Percentiles rank a stretch among this genome's conserved stretches.
Evolutionary conservation across 2,329 filamentous ascomycete species (phyloP).

Genomic region (Trichothecium sympodiale): DNA sequence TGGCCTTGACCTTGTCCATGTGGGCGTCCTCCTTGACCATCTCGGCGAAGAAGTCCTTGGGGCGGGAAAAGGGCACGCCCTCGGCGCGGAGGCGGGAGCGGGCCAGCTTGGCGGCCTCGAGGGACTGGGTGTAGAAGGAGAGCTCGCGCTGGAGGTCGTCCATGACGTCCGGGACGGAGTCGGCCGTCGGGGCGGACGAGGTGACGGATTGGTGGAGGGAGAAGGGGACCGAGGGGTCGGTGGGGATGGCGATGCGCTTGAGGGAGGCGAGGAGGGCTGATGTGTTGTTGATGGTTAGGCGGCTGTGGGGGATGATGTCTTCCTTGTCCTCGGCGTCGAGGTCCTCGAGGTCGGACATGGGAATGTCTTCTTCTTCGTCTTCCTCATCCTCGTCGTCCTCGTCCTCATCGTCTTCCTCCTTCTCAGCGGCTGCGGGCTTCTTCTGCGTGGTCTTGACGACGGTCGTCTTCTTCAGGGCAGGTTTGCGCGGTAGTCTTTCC

Average conservation of each 20-base stretch:
- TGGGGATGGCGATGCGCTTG: slow-evolving; percentile 63
- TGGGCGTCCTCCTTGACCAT: slow-evolving; percentile 98
- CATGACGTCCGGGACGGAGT: slow-evolving; percentile 67
- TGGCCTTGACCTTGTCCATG: slow-evolving; percentile 93
- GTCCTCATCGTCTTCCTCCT: slow-evolving; percentile 54
- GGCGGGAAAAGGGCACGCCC: slow-evolving; percentile 74
- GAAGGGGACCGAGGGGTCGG: slow-evolving; percentile 57
- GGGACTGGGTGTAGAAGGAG: slow-evolving; percentile 83
- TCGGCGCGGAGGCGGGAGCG: slow-evolving; percentile 70
- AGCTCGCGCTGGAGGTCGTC: slow-evolving; percentile 90
- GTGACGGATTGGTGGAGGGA: slow-evolving; percentile 71
- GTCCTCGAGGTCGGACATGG: slow-evolving; percentile 77
- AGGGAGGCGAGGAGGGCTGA: slow-evolving; percentile 71
- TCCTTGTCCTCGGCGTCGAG: slow-evolving; percentile 68
- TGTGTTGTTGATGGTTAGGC: slow-evolving; percentile 95
- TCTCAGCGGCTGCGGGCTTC: slow-evolving; percentile 33
- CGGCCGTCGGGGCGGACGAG: slow-evolving; percentile 51
- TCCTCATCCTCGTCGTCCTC: slow-evolving; percentile 53
- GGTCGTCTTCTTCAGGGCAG: slow-evolving; percentile 32
- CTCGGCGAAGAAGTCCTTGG: slow-evolving; percentile 94
- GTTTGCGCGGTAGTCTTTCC: slow-evolving; percentile 49
- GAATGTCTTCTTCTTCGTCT: slow-evolving; percentile 77
- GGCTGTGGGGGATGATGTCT: slow-evolving; percentile 81
- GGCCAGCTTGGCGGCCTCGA: slow-evolving; percentile 65
- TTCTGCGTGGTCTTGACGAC: slow-evolving; percentile 25